Evolutionary conservation across 768 basidiomycete species (phyloP).

Genomic region (Strobilomyces dryophilus): DNA sequence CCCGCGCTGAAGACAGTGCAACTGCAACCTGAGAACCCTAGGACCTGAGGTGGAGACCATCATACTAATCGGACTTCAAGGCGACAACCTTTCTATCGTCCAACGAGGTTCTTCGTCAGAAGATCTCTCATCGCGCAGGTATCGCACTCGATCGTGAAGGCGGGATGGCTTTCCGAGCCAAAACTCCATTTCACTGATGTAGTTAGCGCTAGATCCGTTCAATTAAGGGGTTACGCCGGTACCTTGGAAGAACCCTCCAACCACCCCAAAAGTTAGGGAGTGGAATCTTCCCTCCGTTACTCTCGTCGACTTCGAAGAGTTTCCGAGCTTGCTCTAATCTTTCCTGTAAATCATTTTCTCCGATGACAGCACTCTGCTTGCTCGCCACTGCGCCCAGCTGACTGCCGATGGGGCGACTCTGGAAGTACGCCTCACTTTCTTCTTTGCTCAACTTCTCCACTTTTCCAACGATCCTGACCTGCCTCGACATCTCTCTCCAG

Average conservation of each 20-base stretch:
- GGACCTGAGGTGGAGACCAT: background rate
- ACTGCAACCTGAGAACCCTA: background rate
- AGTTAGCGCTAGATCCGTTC: slow-evolving; percentile 4
- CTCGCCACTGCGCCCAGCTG: slow-evolving; percentile 93
- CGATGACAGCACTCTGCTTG: slow-evolving; percentile 76
- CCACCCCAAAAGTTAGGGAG: slow-evolving; percentile 95
- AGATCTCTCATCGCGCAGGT: slow-evolving; percentile 51
- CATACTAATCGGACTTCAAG: slow-evolving; percentile 36
- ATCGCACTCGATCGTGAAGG: slow-evolving; percentile 85
- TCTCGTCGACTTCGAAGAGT: slow-evolving; percentile 49
- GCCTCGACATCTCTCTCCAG: slow-evolving; percentile 81
- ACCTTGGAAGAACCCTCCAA: slow-evolving; percentile 92
- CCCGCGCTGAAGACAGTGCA: background rate
- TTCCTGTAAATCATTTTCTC: slow-evolving; percentile 62
- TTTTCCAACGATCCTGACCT: slow-evolving; percentile 78
- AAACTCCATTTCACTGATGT: slow-evolving; percentile 85
- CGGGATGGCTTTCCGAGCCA: slow-evolving; percentile 97
- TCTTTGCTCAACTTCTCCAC: slow-evolving; percentile 72
- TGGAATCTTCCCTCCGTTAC: slow-evolving; percentile 49
- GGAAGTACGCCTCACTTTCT: slow-evolving; percentile 83
- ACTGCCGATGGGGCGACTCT: slow-evolving; percentile 76
- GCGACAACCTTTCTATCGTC: slow-evolving; percentile 77
- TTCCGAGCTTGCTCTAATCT: slow-evolving; percentile 56
- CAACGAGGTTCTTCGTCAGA: slow-evolving; percentile 53
- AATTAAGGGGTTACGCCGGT: background rate